These are phyloP conservation scores for Fraxinus sp. DNA, from an alignment of 305 asterid species.

Conservation along the genomic window DNA sequence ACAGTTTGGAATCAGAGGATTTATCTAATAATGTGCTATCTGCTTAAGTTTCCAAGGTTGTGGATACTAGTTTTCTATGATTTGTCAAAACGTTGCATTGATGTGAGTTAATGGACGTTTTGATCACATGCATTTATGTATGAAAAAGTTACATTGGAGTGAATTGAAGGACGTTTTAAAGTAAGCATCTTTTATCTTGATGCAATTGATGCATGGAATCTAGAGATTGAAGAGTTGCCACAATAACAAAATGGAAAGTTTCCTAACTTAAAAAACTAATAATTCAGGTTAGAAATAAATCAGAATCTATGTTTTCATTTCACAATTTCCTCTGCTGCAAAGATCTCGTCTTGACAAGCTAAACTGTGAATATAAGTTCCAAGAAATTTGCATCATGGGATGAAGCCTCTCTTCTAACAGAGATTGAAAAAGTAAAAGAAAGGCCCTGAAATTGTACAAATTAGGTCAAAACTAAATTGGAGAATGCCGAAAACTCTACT, in stretches of 20 bases:
- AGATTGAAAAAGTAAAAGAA: neutral
- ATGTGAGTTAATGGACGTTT: neutral
- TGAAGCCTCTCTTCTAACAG: neutral
- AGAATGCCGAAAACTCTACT: neutral
- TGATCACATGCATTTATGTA: neutral
- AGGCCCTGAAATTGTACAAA: neutral
- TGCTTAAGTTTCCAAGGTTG: neutral
- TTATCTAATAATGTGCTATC: neutral
- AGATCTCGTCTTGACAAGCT: neutral
- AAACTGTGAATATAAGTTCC: constrained; percentile 7
- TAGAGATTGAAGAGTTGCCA: neutral
- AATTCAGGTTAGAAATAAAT: neutral
- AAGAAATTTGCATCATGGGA: neutral
- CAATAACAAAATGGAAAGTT: neutral
- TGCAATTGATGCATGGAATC: neutral
- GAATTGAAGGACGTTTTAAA: too few relatives aligned
- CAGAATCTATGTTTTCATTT: neutral
- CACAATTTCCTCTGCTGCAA: neutral
- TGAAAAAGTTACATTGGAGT: neutral
- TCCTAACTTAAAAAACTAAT: neutral
- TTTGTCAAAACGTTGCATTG: neutral
- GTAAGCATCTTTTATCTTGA: neutral
- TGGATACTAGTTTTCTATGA: neutral
- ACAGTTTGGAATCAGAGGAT: neutral
- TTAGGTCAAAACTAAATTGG: neutral